These are phyloP conservation scores for Iberis amara DNA, from an alignment of 441 rosid genomes.

Conservation along the genomic window DNA sequence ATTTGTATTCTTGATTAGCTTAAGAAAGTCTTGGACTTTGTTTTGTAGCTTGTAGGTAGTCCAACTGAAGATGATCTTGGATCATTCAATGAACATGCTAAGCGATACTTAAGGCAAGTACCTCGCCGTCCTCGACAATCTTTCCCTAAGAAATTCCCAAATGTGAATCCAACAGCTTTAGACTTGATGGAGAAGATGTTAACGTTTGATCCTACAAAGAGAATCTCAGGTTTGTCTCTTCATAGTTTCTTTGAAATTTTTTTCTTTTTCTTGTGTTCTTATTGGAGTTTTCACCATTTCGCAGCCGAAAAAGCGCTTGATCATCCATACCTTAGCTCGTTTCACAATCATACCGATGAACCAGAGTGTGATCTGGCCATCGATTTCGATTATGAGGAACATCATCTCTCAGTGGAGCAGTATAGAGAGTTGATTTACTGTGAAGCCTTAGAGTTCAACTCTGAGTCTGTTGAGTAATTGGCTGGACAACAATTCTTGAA, in stretches of 20 bases:
- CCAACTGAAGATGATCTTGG: slow-evolving; percentile 76
- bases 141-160: slow-evolving; percentile 61
- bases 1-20: not conserved
- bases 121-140: slow-evolving; percentile 57
- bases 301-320: slow-evolving; percentile 75
- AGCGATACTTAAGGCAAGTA: slow-evolving; percentile 61
- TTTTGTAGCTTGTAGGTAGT: slow-evolving; percentile 69
- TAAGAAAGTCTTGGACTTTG: slow-evolving; percentile 4
- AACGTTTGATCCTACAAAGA: slow-evolving; percentile 69
- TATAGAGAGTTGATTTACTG: slow-evolving; percentile 71
- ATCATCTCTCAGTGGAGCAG: slow-evolving; percentile 57
- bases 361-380: slow-evolving; percentile 65
- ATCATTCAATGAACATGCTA: slow-evolving; percentile 65
- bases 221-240: slow-evolving; percentile 58
- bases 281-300: not conserved
- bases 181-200: slow-evolving; percentile 84
- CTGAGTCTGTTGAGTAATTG: too few species aligned
- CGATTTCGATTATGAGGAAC: slow-evolving; percentile 62
- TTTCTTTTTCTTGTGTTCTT: not conserved
- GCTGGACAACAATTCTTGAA: slow-evolving; percentile 9
- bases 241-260: not conserved
- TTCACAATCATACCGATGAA: slow-evolving; percentile 64
- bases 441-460: slow-evolving; percentile 73
- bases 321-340: slow-evolving; percentile 64
- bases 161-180: slow-evolving; percentile 55